These are phyloP conservation scores for Collybia sordida DNA, from an alignment of 768 basidiomycete genomes.

Conservation along the genomic window DNA sequence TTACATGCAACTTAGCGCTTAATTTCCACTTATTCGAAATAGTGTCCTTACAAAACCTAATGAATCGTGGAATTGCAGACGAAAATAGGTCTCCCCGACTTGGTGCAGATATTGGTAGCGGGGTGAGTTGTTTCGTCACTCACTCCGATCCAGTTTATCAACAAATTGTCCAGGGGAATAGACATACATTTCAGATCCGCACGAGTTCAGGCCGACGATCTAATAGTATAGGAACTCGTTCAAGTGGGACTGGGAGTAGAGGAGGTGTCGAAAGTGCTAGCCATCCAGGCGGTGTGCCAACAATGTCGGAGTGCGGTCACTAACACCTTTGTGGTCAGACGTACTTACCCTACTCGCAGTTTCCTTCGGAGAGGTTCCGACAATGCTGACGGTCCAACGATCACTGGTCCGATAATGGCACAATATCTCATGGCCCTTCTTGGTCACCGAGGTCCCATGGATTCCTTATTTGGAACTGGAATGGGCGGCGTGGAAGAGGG, in stretches of 20 bases:
- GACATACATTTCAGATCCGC: constrained; percentile 14
- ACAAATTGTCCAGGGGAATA: constrained; percentile 8
- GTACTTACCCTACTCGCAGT: constrained; percentile 20
- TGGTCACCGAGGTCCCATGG: constrained; percentile 44
- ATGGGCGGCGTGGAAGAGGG: constrained; percentile 45
- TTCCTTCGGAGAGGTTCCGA: constrained; percentile 32
- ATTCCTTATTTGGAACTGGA: constrained; percentile 40
- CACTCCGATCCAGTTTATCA: background rate
- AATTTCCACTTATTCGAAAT: constrained; percentile 3
- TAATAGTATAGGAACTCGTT: background rate
- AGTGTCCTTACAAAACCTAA: constrained; percentile 35
- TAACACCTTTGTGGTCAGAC: background rate
- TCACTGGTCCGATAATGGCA: constrained; percentile 64
- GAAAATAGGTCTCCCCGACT: constrained; percentile 7
- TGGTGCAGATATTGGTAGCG: constrained; percentile 2
- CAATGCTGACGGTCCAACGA: constrained; percentile 32
- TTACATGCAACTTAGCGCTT: background rate
- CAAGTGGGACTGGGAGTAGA: constrained; percentile 1
- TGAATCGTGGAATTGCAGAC: constrained; percentile 33
- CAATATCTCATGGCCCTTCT: constrained; percentile 72
- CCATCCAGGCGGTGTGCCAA: constrained; percentile 31
- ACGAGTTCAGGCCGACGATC: constrained; percentile 9
- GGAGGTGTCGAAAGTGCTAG: too few species aligned
- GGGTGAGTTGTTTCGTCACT: constrained; percentile 1
- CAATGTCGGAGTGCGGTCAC: constrained; percentile 52